Conservation (phyloP, 1,284 basidiomycete genomes). For the Meira miltonrushii region DNA sequence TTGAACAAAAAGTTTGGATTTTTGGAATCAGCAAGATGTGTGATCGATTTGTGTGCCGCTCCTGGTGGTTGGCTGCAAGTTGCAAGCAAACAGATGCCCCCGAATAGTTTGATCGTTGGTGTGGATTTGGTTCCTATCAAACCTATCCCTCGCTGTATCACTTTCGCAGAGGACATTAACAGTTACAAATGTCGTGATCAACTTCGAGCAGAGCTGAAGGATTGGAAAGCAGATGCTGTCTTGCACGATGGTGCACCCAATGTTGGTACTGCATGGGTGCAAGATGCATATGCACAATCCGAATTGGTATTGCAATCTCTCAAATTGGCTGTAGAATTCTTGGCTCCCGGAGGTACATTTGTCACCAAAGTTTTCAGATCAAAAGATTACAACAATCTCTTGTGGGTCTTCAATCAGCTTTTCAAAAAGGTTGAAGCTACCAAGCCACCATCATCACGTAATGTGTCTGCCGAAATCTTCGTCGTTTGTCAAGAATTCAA, state of each 20-base stretch:
- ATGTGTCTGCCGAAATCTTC: slow-evolving; percentile 99
- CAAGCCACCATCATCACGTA: slow-evolving; percentile 95
- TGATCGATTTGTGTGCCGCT: slow-evolving; percentile 96
- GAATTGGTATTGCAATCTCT: slow-evolving; percentile 94
- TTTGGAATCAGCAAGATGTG: slow-evolving; percentile 83
- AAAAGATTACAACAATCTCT: slow-evolving; percentile 95
- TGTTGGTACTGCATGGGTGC: slow-evolving; percentile 98
- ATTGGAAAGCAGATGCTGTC: slow-evolving; percentile 99
- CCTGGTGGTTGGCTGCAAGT: slow-evolving; percentile 99
- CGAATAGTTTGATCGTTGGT: slow-evolving; percentile 80
- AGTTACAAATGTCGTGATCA: slow-evolving; percentile 82
- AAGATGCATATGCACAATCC: slow-evolving; percentile 95
- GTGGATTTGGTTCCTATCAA: slow-evolving; percentile 95
- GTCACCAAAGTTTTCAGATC: slow-evolving; percentile 99
- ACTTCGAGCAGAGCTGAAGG: slow-evolving; percentile 83
- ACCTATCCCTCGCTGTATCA: slow-evolving; percentile 86
- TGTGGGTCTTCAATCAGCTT: slow-evolving; percentile 98
- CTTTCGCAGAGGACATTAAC: slow-evolving; percentile 93
- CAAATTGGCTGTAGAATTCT: slow-evolving; percentile 93
- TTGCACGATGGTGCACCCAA: slow-evolving; percentile 99
- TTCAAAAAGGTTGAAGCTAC: slow-evolving; percentile 97
- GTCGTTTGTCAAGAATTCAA: slow-evolving; percentile 95
- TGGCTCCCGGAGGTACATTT: slow-evolving; percentile 80
- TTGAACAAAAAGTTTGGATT: slow-evolving; percentile 97
- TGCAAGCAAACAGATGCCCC: slow-evolving; percentile 95